Evolutionary conservation across 2,329 filamentous ascomycete species (phyloP).

Genomic region (Cercospora canescens): DNA sequence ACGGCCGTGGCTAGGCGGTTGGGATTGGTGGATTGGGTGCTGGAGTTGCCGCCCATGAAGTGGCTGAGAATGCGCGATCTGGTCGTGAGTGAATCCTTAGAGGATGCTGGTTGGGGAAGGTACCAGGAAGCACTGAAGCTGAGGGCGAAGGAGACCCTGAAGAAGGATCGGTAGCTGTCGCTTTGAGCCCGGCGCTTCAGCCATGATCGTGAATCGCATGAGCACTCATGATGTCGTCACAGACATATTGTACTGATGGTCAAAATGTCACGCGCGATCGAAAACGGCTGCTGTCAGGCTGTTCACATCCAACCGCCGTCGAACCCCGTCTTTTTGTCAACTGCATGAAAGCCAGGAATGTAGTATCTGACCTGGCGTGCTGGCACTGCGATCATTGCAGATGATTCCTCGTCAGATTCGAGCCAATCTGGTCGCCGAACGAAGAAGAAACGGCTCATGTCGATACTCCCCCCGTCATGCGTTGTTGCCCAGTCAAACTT

Average conservation of each 20-base stretch:
- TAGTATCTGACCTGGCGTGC: not conserved
- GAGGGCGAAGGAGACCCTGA: conserved; percentile 17
- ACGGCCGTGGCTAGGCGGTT: conserved; percentile 66
- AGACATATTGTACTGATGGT: too few species aligned
- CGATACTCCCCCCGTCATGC: not conserved
- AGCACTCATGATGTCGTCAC: too few species aligned
- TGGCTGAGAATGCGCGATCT: conserved; percentile 78
- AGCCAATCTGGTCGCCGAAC: not conserved
- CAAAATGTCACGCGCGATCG: too few species aligned
- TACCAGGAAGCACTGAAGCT: conserved; percentile 65
- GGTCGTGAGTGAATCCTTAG: conserved; percentile 82
- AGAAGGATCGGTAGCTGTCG: conserved; percentile 20
- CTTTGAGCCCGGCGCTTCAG: too few species aligned
- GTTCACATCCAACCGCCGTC: too few species aligned
- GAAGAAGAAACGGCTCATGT: not conserved
- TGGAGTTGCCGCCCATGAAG: conserved; percentile 65
- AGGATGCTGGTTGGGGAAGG: conserved; percentile 89
- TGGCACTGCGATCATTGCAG: not conserved
- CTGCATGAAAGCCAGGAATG: not conserved
- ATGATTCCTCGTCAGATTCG: not conserved
- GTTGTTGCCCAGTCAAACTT: not conserved
- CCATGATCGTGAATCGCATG: too few species aligned
- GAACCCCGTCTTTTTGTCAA: too few species aligned
- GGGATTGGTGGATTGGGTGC: conserved; percentile 70
- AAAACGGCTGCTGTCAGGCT: too few species aligned